These are phyloP conservation scores for Paramecium bursaria DNA, from an alignment of 73 alveolate genomes.

Conservation along the genomic window DNA sequence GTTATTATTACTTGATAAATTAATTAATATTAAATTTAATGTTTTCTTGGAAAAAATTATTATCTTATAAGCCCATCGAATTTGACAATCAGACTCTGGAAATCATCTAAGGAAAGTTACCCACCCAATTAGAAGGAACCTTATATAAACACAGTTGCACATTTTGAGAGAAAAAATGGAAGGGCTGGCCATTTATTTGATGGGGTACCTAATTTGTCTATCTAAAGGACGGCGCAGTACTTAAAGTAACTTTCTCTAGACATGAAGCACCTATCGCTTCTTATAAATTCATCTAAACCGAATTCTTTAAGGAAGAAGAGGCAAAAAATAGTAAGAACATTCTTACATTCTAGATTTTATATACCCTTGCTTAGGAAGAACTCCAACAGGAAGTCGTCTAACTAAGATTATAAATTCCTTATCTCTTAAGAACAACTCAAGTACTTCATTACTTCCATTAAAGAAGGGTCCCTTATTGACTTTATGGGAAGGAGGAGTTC, in stretches of 20 bases:
- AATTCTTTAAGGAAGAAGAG: background rate
- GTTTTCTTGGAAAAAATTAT: slow-evolving; percentile 56
- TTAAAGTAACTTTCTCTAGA: too few species aligned
- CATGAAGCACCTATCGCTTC: slow-evolving; percentile 27
- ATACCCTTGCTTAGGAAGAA: slow-evolving; percentile 33
- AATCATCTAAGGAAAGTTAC: slow-evolving; percentile 17
- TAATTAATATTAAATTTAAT: too few species aligned
- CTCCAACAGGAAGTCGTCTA: slow-evolving; percentile 16
- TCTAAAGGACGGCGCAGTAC: too few species aligned
- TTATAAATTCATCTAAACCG: slow-evolving; percentile 17
- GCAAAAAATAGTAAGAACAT: slow-evolving; percentile 1
- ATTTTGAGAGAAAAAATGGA: slow-evolving; percentile 35
- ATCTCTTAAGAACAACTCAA: slow-evolving; percentile 19
- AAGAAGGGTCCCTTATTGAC: slow-evolving; percentile 16
- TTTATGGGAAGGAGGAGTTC: slow-evolving; percentile 61
- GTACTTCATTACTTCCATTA: slow-evolving; percentile 46
- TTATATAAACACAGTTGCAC: slow-evolving; percentile 38
- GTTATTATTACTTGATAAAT: too few species aligned
- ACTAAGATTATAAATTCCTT: slow-evolving; percentile 29
- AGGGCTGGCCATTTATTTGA: slow-evolving; percentile 55
- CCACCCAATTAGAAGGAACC: slow-evolving; percentile 14
- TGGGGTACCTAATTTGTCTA: too few species aligned
- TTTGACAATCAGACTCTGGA: background rate
- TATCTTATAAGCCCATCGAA: slow-evolving; percentile 27
- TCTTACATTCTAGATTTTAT: slow-evolving; percentile 3